phyloP scores from a whole-genome alignment of 2,329 filamentous ascomycete species.

The Colletotrichum zoysiae region DNA sequence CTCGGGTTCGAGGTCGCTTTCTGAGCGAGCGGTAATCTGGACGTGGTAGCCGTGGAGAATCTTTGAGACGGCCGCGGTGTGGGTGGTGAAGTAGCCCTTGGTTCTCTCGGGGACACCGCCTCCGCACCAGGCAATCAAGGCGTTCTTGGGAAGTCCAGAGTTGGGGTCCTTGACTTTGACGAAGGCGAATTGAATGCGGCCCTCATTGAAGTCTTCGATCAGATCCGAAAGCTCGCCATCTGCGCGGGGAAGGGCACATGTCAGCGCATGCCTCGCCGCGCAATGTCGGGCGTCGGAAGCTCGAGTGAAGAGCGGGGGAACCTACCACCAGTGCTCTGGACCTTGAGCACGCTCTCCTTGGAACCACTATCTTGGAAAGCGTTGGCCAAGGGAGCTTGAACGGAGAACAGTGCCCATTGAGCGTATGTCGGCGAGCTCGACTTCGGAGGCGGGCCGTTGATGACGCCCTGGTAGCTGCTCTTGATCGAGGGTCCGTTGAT shows the following conservation, averaged over 20 bases:
- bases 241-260: constrained; percentile 51
- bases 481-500: constrained; percentile 86
- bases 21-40: constrained; percentile 94
- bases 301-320: constrained; percentile 34
- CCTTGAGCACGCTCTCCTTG: constrained; percentile 96
- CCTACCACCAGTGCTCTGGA: constrained; percentile 88
- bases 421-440: constrained; percentile 83
- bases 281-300: constrained; percentile 29
- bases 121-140: constrained; percentile 96
- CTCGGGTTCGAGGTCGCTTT: constrained; percentile 88
- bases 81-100: constrained; percentile 98
- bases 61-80: constrained; percentile 89
- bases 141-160: constrained; percentile 87
- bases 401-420: constrained; percentile 94
- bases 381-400: constrained; percentile 90
- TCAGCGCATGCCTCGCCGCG: constrained; percentile 41
- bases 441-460: constrained; percentile 64
- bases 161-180: constrained; percentile 98
- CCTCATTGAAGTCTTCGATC: constrained; percentile 96
- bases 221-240: constrained; percentile 93
- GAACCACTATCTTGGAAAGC: constrained; percentile 88
- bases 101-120: constrained; percentile 98
- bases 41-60: constrained; percentile 97
- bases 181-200: constrained; percentile 96
- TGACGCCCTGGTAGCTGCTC: constrained; percentile 77